Conservation (phyloP, 2,329 filamentous ascomycete species). For the Alternaria burnsii region DNA sequence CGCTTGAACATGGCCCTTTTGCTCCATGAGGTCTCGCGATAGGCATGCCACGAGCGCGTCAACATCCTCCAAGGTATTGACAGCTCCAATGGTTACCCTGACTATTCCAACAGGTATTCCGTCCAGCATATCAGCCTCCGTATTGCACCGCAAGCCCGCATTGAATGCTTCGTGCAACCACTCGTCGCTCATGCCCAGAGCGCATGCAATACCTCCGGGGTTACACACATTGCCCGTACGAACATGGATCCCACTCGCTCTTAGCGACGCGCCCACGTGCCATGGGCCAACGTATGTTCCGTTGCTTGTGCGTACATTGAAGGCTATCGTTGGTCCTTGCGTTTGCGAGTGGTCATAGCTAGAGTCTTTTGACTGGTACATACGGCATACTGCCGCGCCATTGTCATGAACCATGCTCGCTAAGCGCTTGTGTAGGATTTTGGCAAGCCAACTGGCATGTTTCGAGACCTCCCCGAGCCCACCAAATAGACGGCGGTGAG, state of each 20-base stretch:
- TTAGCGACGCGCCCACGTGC: conserved; percentile 67
- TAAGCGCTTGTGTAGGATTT: conserved; percentile 60
- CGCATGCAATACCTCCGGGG: conserved; percentile 59
- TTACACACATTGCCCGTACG: conserved; percentile 67
- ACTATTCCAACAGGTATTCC: conserved; percentile 67
- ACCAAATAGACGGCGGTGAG: conserved; percentile 64
- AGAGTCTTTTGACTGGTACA: conserved; percentile 63
- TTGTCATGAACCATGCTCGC: conserved; percentile 61
- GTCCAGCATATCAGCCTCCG: conserved; percentile 62
- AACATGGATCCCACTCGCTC: conserved; percentile 65
- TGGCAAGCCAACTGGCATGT: conserved; percentile 64
- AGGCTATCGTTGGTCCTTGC: conserved; percentile 70
- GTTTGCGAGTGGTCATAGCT: conserved; percentile 61
- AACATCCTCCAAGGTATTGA: conserved; percentile 66
- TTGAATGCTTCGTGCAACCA: conserved; percentile 65
- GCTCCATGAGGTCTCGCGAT: neutral
- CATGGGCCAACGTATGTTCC: conserved; percentile 65
- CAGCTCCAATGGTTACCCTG: conserved; percentile 68
- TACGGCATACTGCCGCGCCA: conserved; percentile 59
- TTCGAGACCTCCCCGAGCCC: conserved; percentile 67
- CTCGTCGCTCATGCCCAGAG: conserved; percentile 60
- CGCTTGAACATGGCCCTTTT: neutral
- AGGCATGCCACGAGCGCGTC: conserved; percentile 35
- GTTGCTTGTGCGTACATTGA: conserved; percentile 66
- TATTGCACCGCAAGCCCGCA: conserved; percentile 66